Percentiles rank a stretch among this genome's conserved stretches.
Evolutionary conservation across 2,329 filamentous ascomycete genomes (phyloP).

Genomic region (Beauveria sp.): DNA sequence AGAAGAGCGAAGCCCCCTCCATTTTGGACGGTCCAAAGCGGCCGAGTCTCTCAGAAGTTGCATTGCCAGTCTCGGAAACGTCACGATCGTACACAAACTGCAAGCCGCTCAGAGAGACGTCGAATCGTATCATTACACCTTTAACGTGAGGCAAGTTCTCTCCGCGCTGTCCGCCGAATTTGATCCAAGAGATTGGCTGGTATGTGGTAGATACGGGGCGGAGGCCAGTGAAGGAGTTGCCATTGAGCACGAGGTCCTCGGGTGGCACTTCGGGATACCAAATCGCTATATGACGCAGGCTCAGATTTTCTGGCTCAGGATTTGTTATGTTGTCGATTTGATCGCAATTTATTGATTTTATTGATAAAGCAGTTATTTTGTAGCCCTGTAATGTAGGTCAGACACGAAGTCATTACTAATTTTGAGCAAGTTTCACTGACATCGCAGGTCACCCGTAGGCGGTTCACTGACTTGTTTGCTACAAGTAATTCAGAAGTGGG

Average conservation of each 20-base stretch:
- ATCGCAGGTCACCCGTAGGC: not conserved
- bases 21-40: no score
- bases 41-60: not conserved
- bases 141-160: not conserved
- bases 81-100: not conserved
- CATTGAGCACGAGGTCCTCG: not conserved
- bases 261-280: not conserved
- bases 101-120: not conserved
- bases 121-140: not conserved
- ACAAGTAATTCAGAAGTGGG: not conserved
- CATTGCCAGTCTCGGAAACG: not conserved
- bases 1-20: not conserved
- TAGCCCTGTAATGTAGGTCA: not conserved
- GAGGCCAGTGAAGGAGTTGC: not conserved
- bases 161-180: not conserved
- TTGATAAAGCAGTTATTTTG: not conserved
- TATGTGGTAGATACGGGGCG: not conserved
- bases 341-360: not conserved
- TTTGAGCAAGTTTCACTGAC: not conserved
- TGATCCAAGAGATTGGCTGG: not conserved
- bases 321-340: not conserved
- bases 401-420: not conserved
- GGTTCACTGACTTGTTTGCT: not conserved
- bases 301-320: no score
- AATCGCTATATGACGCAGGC: not conserved